Percentiles rank a stretch among this genome's conserved stretches.
Evolutionary conservation across 129 eudicot genomes (phyloP).

Genomic region (Artemisia annua): DNA sequence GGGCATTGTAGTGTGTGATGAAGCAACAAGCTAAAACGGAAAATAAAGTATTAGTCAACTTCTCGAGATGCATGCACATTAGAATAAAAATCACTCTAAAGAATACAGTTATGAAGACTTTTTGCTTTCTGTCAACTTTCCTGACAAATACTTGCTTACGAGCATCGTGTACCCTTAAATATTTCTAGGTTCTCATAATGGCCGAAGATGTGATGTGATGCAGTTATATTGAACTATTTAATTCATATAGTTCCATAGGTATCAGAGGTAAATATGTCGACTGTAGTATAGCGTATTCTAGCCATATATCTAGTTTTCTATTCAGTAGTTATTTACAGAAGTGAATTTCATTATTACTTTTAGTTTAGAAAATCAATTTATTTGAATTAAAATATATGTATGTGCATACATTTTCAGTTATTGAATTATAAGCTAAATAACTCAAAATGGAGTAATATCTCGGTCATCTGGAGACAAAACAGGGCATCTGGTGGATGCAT

Average conservation of each 20-base stretch:
- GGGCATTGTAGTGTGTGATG: constrained; percentile 57
- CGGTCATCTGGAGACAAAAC: background rate
- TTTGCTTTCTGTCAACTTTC: background rate
- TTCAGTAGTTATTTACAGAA: background rate
- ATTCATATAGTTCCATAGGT: background rate
- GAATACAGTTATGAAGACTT: background rate
- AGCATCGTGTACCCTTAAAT: background rate
- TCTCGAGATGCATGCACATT: constrained; percentile 10
- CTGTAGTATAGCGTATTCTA: background rate
- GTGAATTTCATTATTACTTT: background rate
- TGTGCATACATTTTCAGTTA: background rate
- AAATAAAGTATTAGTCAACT: constrained; percentile 6
- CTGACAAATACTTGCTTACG: constrained; percentile 1
- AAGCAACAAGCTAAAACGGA: constrained; percentile 55
- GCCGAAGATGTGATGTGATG: background rate
- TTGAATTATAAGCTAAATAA: background rate
- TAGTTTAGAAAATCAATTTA: no score
- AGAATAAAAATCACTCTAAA: constrained; percentile 1
- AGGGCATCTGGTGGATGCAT: no score
- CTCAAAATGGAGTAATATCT: background rate
- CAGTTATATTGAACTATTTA: background rate
- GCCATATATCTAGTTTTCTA: background rate
- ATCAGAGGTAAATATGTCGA: background rate
- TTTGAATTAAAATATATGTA: no score
- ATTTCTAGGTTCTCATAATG: background rate